Evolutionary conservation across 768 basidiomycete species (phyloP), one percentile per base, ranked within the genome.

Genomic region (Austroboletus eburneus): DNA sequence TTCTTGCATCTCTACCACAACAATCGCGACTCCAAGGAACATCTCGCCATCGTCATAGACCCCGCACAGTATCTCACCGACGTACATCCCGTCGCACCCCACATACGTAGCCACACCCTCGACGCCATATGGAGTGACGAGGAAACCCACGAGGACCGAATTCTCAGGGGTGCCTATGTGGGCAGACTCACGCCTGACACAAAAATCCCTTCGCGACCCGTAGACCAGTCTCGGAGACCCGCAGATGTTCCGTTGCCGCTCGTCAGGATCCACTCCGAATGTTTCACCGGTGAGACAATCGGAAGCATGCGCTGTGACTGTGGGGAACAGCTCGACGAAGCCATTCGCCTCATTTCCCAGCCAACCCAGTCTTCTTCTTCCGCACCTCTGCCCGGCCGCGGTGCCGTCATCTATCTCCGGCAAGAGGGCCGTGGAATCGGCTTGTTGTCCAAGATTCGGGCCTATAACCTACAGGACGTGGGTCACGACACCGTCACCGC

Each of bases 231-330:
- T 22, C 42, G 43, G 32, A 24, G 30, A 25, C 39, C 43, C 9
- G 10, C 45, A 20, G 56, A 72, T 46, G 62, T 84, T 29, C 87
- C 87, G 2, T 68, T 84, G 0, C 92, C 96, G 0, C 79, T 98
- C 42, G 83, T 99, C 36, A 84, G 96, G 32, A 91, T 99, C 42
- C 96, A 99, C 68, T 96, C 92, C 23, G 96, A 99, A 66, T 99
- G 96, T 66, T 98, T 92, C 70, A 99, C 96, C 0, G 96, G 96
- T 23, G 96, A 98, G 68, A 98, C 94, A 8, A 81, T 98, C 48
- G 96, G 96, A 22, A 84, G 92, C 74, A 93, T 96, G 88, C 86
- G 96, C 25, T 99, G 96, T 63, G 96, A 99, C 66, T 99, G 96
- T 61, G 96, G 96, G 13, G 94, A 98, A 68, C 96, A 99, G 66